Evolutionary conservation across 495 filamentous ascomycete species (phyloP), one percentile per base, ranked within the genome.

Genomic region (Penicillium crystallinum): DNA sequence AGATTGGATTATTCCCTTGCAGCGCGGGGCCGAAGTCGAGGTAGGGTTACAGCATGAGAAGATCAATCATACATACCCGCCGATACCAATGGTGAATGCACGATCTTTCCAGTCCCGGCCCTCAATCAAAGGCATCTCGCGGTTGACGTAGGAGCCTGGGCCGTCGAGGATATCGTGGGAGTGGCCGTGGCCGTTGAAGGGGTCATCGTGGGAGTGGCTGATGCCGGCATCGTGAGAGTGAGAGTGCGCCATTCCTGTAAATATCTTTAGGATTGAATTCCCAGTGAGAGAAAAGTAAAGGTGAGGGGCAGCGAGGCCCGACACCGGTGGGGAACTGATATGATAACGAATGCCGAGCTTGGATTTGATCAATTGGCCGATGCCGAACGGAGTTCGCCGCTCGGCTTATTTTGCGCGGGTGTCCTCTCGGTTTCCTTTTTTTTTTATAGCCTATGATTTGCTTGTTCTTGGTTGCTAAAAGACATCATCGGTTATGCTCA

Each of bases 121-220:
- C 55, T 95, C 86, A 54, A 90, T 80, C 42, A 98, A 82, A 29
- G 91, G 92, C 85, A 92, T 89, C 76, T 97, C 93, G n/a, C 92
- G 86, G 52, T 84, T 85, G 7, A 90, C 68, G 70, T 85, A 97
- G 49, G 88, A 92, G 36, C 93, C 93, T 2, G 93, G 93, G 0
- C 93, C 92, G 66, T 92, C 88, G 64, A 96, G 87, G 65, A 97
- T 90, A 74, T 97, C 93, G 69, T 97, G 93, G 3, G 83, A 85
- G 77, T 98, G 93, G 59, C 93, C 92, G 68, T 98, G 93, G 61
- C 93, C 90, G 49, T 79, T 81, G 49, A 81, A 77, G 63, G 78
- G 77, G 50, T 80, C 81, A 44, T 81, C 82, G 65, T 88, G 85
- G 36, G 81, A 77, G 57, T 87, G 85, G 49, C 68, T 62, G 40